These are phyloP conservation scores for Neurospora sp. DNA, from an alignment of 495 filamentous ascomycete genomes.

Conservation along the genomic window DNA sequence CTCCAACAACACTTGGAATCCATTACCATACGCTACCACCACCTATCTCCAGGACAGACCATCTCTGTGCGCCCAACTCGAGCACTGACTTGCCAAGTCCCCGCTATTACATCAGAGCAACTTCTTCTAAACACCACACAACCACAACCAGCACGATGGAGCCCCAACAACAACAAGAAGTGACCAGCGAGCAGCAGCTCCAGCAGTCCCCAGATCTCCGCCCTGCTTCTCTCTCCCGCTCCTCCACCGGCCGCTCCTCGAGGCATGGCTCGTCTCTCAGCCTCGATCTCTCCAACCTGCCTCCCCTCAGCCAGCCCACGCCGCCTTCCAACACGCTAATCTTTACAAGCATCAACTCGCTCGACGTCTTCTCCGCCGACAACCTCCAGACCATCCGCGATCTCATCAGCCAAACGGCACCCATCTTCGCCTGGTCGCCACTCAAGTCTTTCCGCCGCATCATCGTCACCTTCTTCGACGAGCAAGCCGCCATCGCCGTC, in stretches of 20 bases:
- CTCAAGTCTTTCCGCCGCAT: constrained; percentile 89
- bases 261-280: constrained; percentile 48
- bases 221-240: constrained; percentile 24
- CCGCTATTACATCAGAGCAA: not conserved
- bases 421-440: constrained; percentile 80
- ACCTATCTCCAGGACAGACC: not conserved
- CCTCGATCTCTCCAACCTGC: constrained; percentile 73
- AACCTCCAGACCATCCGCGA: constrained; percentile 68
- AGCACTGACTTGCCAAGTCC: not conserved
- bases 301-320: constrained; percentile 66
- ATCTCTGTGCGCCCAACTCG: not conserved
- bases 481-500: constrained; percentile 61
- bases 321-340: constrained; percentile 89
- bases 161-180: not conserved
- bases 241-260: constrained; percentile 21
- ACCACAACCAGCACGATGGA: not conserved
- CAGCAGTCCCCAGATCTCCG: constrained; percentile 5
- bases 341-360: constrained; percentile 77
- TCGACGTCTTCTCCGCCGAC: constrained; percentile 65
- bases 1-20: not conserved
- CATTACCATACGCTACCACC: not conserved
- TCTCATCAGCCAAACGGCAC: constrained; percentile 55
- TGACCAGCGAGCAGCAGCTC: not conserved
- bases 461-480: constrained; percentile 72
- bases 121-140: not conserved